Evolutionary conservation across 164 flowering plant genomes (phyloP).

Genomic region (Magnolia changhungtana): DNA sequence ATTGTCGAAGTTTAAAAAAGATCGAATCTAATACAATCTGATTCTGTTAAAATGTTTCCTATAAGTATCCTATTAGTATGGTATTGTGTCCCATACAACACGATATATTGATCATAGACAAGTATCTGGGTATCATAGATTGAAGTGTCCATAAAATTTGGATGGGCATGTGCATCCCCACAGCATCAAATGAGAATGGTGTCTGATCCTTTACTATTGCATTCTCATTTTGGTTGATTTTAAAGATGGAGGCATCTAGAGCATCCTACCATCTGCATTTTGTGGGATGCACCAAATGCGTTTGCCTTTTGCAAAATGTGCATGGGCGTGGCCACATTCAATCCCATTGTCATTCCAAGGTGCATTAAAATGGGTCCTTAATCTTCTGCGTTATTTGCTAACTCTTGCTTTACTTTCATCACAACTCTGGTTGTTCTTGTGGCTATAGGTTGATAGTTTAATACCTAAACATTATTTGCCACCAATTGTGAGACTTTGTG

Average conservation of each 20-base stretch:
- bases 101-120: background rate
- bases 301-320: background rate
- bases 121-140: background rate
- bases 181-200: background rate
- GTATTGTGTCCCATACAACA: background rate
- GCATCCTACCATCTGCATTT: no score
- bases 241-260: no score
- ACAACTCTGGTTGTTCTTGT: slow-evolving; percentile 1
- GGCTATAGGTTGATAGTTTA: slow-evolving; percentile 59
- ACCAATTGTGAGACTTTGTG: slow-evolving; percentile 83
- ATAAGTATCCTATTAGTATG: background rate
- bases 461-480: slow-evolving; percentile 92
- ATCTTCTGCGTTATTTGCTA: background rate
- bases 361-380: background rate
- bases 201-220: no score
- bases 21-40: background rate
- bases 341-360: background rate
- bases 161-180: background rate
- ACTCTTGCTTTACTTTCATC: background rate
- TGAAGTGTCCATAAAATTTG: background rate
- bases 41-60: background rate
- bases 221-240: no score
- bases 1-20: background rate
- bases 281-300: no score
- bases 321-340: background rate